A percentile compares a stretch with the other conserved stretches of the same genome.
Conservation (phyloP, 2,329 filamentous ascomycete species). For the Neonectria ditissima region DNA sequence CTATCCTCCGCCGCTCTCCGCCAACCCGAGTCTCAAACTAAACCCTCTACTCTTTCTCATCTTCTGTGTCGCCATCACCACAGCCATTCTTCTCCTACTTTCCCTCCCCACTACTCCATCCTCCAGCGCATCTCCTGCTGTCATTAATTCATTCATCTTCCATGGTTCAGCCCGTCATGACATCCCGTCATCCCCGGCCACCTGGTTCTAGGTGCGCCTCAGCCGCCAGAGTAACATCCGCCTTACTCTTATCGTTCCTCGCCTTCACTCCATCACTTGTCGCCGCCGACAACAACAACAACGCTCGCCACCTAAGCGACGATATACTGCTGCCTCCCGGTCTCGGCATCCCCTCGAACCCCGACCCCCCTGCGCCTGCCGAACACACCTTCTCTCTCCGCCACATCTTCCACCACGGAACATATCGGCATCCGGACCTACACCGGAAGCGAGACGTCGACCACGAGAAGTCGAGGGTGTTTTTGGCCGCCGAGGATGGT, state of each 20-base stretch:
- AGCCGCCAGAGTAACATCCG: slow-evolving; percentile 71
- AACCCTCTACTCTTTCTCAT: slow-evolving; percentile 22
- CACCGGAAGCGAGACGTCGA: slow-evolving; percentile 81
- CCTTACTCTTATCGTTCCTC: slow-evolving; percentile 74
- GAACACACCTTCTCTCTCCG: slow-evolving; percentile 77
- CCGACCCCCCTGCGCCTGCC: slow-evolving; percentile 59
- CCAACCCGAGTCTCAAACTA: slow-evolving; percentile 25
- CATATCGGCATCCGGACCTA: slow-evolving; percentile 79
- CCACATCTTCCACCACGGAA: slow-evolving; percentile 94
- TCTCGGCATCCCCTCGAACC: slow-evolving; percentile 54
- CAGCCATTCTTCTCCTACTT: slow-evolving; percentile 8
- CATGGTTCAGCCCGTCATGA: slow-evolving; percentile 38
- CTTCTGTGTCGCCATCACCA: slow-evolving; percentile 24
- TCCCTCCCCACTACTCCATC: neutral
- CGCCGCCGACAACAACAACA: slow-evolving; percentile 48
- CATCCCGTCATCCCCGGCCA: slow-evolving; percentile 31
- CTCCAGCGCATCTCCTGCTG: neutral
- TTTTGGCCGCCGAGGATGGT: slow-evolving; percentile 71
- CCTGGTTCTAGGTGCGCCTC: slow-evolving; percentile 60
- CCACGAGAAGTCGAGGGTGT: slow-evolving; percentile 66
- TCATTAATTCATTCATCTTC: slow-evolving; percentile 21
- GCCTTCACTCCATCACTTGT: slow-evolving; percentile 64
- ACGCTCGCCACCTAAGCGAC: slow-evolving; percentile 53
- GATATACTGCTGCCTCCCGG: slow-evolving; percentile 58
- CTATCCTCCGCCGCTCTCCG: slow-evolving; percentile 32